A percentile compares a stretch with the other conserved stretches of the same genome.
phyloP scores from a whole-genome alignment of 2,329 filamentous ascomycete species.

The Scolecobasidium constrictum region DNA sequence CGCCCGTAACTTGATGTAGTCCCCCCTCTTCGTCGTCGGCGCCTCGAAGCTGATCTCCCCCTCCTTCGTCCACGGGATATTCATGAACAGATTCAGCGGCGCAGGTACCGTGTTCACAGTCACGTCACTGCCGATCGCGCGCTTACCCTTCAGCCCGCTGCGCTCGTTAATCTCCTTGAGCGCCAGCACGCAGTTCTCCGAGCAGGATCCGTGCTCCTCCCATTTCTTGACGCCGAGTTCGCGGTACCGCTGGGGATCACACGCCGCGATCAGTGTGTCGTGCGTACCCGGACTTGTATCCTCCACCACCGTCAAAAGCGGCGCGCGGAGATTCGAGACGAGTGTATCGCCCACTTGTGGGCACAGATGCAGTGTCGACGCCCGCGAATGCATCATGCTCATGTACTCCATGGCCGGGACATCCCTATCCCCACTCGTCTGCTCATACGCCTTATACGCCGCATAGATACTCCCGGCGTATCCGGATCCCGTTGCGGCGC shows the following conservation, averaged over 20 bases:
- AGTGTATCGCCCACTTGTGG: slow-evolving; percentile 20
- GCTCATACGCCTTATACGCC: slow-evolving; percentile 36
- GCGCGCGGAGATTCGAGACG: slow-evolving; percentile 22
- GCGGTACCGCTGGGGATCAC: slow-evolving; percentile 24
- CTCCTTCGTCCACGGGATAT: slow-evolving; percentile 30
- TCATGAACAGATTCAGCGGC: slow-evolving; percentile 33
- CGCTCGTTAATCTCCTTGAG: slow-evolving; percentile 16
- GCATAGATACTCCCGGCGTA: slow-evolving; percentile 37
- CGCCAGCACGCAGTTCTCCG: slow-evolving; percentile 26
- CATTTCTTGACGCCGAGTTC: slow-evolving; percentile 19
- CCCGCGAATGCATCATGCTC: slow-evolving; percentile 25
- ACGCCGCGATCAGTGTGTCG: slow-evolving; percentile 25
- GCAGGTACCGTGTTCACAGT: slow-evolving; percentile 17
- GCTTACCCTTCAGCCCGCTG: slow-evolving; percentile 14
- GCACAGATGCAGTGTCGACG: slow-evolving; percentile 18
- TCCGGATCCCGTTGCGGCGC: slow-evolving; percentile 34
- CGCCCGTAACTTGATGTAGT: slow-evolving; percentile 33
- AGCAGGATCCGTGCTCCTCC: slow-evolving; percentile 23
- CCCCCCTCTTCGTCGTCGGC: slow-evolving; percentile 28
- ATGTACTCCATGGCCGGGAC: slow-evolving; percentile 19
- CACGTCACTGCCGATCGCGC: slow-evolving; percentile 12
- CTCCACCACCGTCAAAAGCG: slow-evolving; percentile 22
- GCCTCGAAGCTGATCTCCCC: slow-evolving; percentile 30
- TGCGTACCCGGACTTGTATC: slow-evolving; percentile 23
- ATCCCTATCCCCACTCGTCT: slow-evolving; percentile 7